Evolutionary conservation across 805 yeast species (phyloP).

Genomic region (Clavispora asparagi): DNA sequence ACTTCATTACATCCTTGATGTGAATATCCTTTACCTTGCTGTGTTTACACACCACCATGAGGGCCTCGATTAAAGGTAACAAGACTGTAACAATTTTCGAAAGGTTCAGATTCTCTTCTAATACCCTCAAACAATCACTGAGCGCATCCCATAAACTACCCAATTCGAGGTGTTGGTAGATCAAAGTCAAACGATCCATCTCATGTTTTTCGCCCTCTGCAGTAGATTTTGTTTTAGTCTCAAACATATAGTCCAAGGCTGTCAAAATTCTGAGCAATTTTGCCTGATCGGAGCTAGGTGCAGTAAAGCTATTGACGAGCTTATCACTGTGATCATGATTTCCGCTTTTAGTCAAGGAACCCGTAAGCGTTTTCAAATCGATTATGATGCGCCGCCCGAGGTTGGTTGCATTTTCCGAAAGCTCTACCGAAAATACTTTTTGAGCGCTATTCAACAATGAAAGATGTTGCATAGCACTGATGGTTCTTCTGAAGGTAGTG

Average conservation of each 20-base stretch:
- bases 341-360: slow-evolving; percentile 32
- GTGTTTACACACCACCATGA: slow-evolving; percentile 95
- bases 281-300: slow-evolving; percentile 82
- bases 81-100: slow-evolving; percentile 64
- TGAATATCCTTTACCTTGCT: slow-evolving; percentile 57
- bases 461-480: slow-evolving; percentile 75
- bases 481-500: slow-evolving; percentile 76
- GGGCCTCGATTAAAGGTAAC: slow-evolving; percentile 81
- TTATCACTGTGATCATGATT: slow-evolving; percentile 38
- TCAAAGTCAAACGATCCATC: slow-evolving; percentile 41
- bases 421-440: slow-evolving; percentile 58
- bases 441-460: slow-evolving; percentile 58
- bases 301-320: slow-evolving; percentile 62
- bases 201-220: slow-evolving; percentile 14
- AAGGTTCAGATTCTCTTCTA: slow-evolving; percentile 54
- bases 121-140: slow-evolving; percentile 60
- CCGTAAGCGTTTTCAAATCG: slow-evolving; percentile 49
- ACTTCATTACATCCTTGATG: slow-evolving; percentile 50
- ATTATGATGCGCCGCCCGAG: slow-evolving; percentile 50
- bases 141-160: slow-evolving; percentile 83
- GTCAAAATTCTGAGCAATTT: slow-evolving; percentile 81
- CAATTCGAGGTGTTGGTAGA: slow-evolving; percentile 65
- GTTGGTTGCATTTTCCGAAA: slow-evolving; percentile 57
- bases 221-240: slow-evolving; percentile 26
- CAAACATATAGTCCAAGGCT: slow-evolving; percentile 79